Conservation (phyloP, 2,329 filamentous ascomycete species). For the Ophiocordyceps robertsii region DNA sequence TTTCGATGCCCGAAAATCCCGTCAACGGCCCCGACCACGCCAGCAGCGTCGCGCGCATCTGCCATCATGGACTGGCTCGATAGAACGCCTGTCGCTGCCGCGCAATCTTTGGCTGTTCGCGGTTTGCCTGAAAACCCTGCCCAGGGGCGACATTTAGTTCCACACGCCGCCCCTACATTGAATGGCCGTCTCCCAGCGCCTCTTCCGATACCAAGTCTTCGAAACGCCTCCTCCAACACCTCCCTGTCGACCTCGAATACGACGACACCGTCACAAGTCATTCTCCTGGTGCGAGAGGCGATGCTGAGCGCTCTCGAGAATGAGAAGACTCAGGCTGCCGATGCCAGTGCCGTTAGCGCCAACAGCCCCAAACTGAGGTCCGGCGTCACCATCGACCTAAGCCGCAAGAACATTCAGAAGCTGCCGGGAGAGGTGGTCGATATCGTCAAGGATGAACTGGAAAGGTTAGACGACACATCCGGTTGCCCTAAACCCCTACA, state of each 20-base stretch:
- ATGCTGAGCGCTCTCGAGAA: conserved; percentile 55
- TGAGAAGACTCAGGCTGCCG: conserved; percentile 50
- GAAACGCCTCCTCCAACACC: conserved; percentile 31
- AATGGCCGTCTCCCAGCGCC: conserved; percentile 23
- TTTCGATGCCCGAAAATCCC: too few species aligned
- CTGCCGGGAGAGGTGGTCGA: conserved; percentile 63
- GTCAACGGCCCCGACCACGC: too few species aligned
- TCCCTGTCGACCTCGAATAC: conserved; percentile 34
- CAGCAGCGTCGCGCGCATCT: too few species aligned
- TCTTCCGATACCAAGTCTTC: conserved; percentile 31
- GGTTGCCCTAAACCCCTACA: conserved; percentile 4
- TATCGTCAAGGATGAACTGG: conserved; percentile 60
- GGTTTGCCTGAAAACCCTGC: conserved; percentile 26
- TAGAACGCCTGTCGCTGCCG: conserved; percentile 13
- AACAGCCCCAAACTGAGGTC: conserved; percentile 52
- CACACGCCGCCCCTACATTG: too few species aligned
- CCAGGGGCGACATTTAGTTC: conserved; percentile 24
- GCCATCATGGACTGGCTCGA: conserved; percentile 24
- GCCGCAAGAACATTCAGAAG: conserved; percentile 58
- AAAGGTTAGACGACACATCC: conserved; percentile 38
- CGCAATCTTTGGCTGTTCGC: conserved; percentile 15
- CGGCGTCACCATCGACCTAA: conserved; percentile 67
- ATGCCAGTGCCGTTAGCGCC: conserved; percentile 43
- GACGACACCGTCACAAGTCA: conserved; percentile 49
- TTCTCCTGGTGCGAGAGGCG: conserved; percentile 50